A percentile compares a stretch with the other conserved stretches of the same genome.
phyloP scores from a whole-genome alignment of 179 eudicot species.

The Heliamphora pulchella region DNA sequence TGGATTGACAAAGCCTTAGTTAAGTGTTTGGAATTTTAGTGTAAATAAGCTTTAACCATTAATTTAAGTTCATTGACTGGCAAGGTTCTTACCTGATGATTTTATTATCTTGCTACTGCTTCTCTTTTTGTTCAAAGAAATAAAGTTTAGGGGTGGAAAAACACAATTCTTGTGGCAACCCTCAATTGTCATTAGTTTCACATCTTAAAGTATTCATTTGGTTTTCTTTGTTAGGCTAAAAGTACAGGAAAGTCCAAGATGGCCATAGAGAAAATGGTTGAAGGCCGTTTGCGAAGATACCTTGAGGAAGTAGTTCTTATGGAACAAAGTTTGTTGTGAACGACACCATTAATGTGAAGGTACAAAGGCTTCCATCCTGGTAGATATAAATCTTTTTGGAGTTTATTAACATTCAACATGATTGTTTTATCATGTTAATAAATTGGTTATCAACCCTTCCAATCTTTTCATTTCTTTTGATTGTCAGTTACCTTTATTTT shows the following conservation, averaged over 20 bases:
- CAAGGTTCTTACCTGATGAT: background rate
- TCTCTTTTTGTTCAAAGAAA: conserved; percentile 6
- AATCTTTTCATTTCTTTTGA: background rate
- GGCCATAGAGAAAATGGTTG: conserved; percentile 94
- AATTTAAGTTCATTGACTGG: background rate
- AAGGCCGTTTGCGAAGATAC: conserved; percentile 93
- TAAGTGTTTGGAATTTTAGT: background rate
- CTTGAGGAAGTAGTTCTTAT: conserved; percentile 82
- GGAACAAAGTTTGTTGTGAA: conserved; percentile 86
- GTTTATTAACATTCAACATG: background rate
- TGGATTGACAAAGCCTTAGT: background rate
- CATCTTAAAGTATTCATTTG: background rate
- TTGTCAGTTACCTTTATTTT: no score
- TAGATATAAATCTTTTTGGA: conserved; percentile 6
- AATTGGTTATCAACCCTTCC: background rate
- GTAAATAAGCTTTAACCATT: conserved; percentile 5
- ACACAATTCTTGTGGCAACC: background rate
- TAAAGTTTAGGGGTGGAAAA: background rate
- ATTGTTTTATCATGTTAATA: background rate
- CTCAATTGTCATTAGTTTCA: background rate
- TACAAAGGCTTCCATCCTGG: conserved; percentile 20
- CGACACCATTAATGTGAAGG: conserved; percentile 68
- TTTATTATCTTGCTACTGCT: background rate
- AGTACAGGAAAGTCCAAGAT: conserved; percentile 77
- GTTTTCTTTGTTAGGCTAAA: conserved; percentile 52